Percentiles rank a stretch among this genome's conserved stretches.
These are phyloP conservation scores for Calonectria henricotiae DNA, from an alignment of 2,329 filamentous ascomycete species.

Conservation along the genomic window DNA sequence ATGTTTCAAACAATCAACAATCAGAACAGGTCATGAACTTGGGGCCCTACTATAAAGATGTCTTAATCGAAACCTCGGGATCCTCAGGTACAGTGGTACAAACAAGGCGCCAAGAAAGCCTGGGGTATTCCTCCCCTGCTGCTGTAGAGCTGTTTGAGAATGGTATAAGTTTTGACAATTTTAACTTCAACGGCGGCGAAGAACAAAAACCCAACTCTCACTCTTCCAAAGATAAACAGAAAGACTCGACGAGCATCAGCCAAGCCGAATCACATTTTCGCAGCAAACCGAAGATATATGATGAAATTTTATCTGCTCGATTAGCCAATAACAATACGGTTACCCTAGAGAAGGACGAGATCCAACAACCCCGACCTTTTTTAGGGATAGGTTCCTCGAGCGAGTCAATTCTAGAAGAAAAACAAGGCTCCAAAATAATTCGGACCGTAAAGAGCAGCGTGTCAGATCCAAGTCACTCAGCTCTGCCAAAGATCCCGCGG, in stretches of 20 bases:
- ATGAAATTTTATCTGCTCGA: not conserved
- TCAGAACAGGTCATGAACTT: not conserved
- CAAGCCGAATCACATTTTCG: not conserved
- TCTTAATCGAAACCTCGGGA: constrained; percentile 33
- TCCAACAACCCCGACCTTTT: constrained; percentile 53
- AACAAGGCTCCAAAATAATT: constrained; percentile 1
- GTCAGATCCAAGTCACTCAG: constrained; percentile 29
- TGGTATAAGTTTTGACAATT: constrained; percentile 53
- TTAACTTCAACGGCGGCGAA: constrained; percentile 28
- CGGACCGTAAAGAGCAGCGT: constrained; percentile 32
- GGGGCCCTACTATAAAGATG: constrained; percentile 5
- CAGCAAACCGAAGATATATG: not conserved
- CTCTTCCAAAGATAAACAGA: not conserved
- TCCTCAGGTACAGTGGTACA: constrained; percentile 62
- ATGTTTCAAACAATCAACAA: not conserved
- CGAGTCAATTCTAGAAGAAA: constrained; percentile 40
- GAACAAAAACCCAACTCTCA: not conserved
- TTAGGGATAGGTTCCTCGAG: constrained; percentile 55
- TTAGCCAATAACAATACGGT: not conserved
- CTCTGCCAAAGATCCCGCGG: constrained; percentile 8
- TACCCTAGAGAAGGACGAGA: constrained; percentile 23
- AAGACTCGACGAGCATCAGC: not conserved
- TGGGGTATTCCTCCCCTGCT: constrained; percentile 46
- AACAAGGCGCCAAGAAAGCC: constrained; percentile 53
- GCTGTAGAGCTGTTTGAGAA: constrained; percentile 56